Base-by-base conservation (phyloP, 768 basidiomycete genomes). In the Sistotremastrum niveocremeum region DNA sequence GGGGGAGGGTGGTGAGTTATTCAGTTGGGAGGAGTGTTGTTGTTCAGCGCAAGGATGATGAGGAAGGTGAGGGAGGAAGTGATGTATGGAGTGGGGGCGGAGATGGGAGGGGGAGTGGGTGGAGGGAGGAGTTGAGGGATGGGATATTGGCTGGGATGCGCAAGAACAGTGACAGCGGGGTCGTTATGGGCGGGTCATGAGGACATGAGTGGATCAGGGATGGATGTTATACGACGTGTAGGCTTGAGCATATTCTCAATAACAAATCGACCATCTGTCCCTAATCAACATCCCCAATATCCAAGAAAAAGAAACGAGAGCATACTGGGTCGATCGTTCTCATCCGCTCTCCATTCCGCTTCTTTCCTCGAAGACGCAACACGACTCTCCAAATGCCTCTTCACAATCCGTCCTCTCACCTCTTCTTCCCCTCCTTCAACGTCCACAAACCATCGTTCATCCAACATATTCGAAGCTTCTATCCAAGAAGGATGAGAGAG, bases 391-490 rank as follows among this genome's bases (percentile, higher is more conserved):
- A 90, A 73, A 57, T 93, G 89, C 32, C 90, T 68, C 49, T 67
- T 71, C 3, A 85, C 70, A 7, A 93, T 60, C 39, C 88, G 68
- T 35, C 61, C 55, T 52, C 67, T 69, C 1, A 81, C 86, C 49
- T 73, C 70, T 7, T 62, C 64, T 9, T 67, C 53, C 34, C 20
- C 20, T 20, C 20, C 20, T 43, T 79, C 74, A 7, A 82, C 64
- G 7, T 77, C 64, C 31, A 95, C 61, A 64, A 77, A 81, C 73
- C 86, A 84, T 7, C 85, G 68, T 55, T 90, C 84, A 56, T 94
- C 84, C 48, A 93, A 66, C 45, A 76, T 55, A 11, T 63, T 57
- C 0, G 77, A 74, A 1, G 80, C 85, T 9, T 72, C 69, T 1
- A 56, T 60, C 93, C 93, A 95, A 0, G 83, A 81, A 0, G 73